Conservation (phyloP, 176 grass and related monocot genomes). For the Cenchrus purpureus region DNA sequence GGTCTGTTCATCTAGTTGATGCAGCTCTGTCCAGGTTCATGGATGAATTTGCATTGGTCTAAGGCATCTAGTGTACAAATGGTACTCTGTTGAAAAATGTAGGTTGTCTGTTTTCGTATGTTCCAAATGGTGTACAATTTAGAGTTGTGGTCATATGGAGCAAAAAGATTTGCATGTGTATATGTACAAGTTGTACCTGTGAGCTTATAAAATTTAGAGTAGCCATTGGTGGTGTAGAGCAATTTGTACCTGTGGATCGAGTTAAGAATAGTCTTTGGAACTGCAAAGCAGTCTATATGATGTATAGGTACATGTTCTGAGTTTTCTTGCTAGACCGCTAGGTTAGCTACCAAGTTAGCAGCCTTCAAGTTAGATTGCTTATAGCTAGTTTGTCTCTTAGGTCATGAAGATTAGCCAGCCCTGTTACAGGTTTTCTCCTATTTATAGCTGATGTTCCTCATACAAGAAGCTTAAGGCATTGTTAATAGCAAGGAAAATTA, state of each 20-base stretch:
- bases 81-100: not conserved
- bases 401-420: not conserved
- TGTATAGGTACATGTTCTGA: not conserved
- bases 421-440: not conserved
- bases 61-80: not conserved
- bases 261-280: not conserved
- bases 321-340: not conserved
- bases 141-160: not conserved
- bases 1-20: not conserved
- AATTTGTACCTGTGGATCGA: too few species aligned
- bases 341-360: not conserved
- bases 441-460: not conserved
- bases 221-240: too few species aligned
- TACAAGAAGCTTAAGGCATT: not conserved
- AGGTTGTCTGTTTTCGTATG: not conserved
- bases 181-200: not conserved
- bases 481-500: not conserved
- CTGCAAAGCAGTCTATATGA: not conserved
- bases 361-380: not conserved
- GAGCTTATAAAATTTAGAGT: not conserved
- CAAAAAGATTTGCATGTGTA: not conserved
- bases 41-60: not conserved
- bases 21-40: not conserved
- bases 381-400: not conserved
- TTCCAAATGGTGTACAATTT: not conserved